Evolutionary conservation across 495 filamentous ascomycete genomes (phyloP).

Genomic region (Xanthoparmelia taractica): DNA sequence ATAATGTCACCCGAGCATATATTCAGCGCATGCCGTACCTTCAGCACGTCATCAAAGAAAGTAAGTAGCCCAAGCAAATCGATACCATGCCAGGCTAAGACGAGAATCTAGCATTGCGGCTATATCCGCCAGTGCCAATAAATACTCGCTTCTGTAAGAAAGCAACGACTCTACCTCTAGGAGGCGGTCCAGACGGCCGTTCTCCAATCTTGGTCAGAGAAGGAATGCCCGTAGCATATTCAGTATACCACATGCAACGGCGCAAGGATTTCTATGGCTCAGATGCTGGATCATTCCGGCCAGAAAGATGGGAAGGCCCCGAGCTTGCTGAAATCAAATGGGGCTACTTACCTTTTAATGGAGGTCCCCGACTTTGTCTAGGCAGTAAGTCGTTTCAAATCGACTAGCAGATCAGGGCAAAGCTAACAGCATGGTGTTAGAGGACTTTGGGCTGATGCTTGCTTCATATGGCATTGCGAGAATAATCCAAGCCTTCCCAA

Average conservation of each 20-base stretch:
- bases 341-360: constrained; percentile 64
- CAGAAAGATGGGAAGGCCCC: constrained; percentile 43
- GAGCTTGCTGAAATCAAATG: constrained; percentile 32
- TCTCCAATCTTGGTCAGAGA: constrained; percentile 59
- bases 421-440: no score
- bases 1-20: no score
- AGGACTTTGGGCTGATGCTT: constrained; percentile 45
- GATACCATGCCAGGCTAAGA: neutral
- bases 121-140: constrained; percentile 69
- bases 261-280: constrained; percentile 40
- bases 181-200: constrained; percentile 61
- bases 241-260: constrained; percentile 43
- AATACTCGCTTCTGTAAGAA: constrained; percentile 61
- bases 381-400: constrained; percentile 31
- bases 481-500: constrained; percentile 38
- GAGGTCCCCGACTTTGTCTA: constrained; percentile 39
- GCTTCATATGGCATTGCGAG: constrained; percentile 39
- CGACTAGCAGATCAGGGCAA: no score
- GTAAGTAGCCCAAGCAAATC: constrained; percentile 31
- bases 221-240: constrained; percentile 40
- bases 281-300: constrained; percentile 42
- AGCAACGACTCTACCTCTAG: constrained; percentile 65
- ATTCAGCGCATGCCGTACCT: constrained; percentile 32
- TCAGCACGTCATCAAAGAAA: constrained; percentile 32
- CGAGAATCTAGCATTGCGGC: constrained; percentile 30